Base-by-base conservation (phyloP, 441 rosid genomes). In the Erodium moschatum region DNA sequence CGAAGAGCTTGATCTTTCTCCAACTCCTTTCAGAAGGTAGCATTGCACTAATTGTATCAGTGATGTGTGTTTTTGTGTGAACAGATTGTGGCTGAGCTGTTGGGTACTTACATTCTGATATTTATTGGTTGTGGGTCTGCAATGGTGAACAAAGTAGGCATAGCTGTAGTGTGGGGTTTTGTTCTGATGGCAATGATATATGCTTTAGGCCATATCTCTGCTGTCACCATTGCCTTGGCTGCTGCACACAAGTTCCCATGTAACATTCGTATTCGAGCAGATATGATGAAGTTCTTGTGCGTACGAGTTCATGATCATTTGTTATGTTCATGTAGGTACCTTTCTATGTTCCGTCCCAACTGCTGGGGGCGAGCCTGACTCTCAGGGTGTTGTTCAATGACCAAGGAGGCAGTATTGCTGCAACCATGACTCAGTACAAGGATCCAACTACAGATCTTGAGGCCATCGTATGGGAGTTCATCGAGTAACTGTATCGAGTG, bases 381-480 rank as follows among this genome's bases (percentile, higher is more conserved):
- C 81, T 84, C 10, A 79, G 64, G 71, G 66, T 20, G 15, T 20
- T 81, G 80, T 80, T 76, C 72, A 66, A 68, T 16, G 72, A 74
- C 13, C 63, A 69, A 66, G 71, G 62, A 15, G 20, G 60, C 16
- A 64, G 67, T 33, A 78, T 82, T 9, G 61, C 31, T 18, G 72
- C 70, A 29, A 68, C 65, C 42, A 18, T 64, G 44, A 86, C 86
- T n/a, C 80, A 79, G 42, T 81, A 78, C 73, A 52, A 72, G 27
- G 76, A 80, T 33, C 13, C 81, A 20, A 84, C 85, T 6, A 44
- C 79, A 52, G 75, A 80, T 75, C 87, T 86, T 48, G 81, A 86
- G 80, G 90, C 87, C 29, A 66, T 83, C 72, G 35, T 60, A n/a
- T 86, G 86, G 87, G 90, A 83, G 67, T 83, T 83, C 60, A 78